Evolutionary conservation across 805 yeast species (phyloP).

Genomic region (Isabelozyma pseudorhagii): DNA sequence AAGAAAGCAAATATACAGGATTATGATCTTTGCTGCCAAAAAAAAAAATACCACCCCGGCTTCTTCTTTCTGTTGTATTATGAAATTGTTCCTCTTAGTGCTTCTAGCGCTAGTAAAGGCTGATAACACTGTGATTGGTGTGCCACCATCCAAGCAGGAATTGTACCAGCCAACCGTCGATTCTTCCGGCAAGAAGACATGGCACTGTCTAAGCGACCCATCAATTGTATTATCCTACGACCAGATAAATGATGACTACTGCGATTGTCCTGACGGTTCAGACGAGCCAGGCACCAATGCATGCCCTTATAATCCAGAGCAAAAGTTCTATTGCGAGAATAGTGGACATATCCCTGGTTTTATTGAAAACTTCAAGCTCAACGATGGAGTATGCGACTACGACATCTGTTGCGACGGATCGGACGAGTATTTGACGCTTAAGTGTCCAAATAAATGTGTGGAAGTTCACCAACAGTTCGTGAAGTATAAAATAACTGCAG

Average conservation of each 20-base stretch:
- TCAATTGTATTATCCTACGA: constrained; percentile 55
- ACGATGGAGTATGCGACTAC: constrained; percentile 92
- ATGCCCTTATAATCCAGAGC: constrained; percentile 43
- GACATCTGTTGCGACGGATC: constrained; percentile 91
- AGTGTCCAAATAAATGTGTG: constrained; percentile 56
- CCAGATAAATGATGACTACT: constrained; percentile 81
- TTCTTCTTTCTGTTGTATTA: background rate
- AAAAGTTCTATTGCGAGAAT: constrained; percentile 70
- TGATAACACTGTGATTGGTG: constrained; percentile 23
- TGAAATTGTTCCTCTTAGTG: background rate
- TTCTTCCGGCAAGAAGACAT: constrained; percentile 38
- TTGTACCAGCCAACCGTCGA: constrained; percentile 50
- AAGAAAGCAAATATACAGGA: background rate
- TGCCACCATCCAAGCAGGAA: constrained; percentile 33
- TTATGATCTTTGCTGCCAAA: background rate
- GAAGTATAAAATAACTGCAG: constrained; percentile 7
- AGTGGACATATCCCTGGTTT: constrained; percentile 61
- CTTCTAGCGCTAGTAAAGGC: background rate
- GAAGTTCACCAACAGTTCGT: constrained; percentile 43
- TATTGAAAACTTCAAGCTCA: constrained; percentile 65
- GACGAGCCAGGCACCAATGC: constrained; percentile 97
- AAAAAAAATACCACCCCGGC: background rate
- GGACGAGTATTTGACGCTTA: constrained; percentile 58
- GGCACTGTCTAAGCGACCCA: constrained; percentile 71
- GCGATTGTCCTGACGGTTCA: constrained; percentile 97